phyloP scores from a whole-genome alignment of 257 asterid genomes.

The Orobanche coerulescens region DNA sequence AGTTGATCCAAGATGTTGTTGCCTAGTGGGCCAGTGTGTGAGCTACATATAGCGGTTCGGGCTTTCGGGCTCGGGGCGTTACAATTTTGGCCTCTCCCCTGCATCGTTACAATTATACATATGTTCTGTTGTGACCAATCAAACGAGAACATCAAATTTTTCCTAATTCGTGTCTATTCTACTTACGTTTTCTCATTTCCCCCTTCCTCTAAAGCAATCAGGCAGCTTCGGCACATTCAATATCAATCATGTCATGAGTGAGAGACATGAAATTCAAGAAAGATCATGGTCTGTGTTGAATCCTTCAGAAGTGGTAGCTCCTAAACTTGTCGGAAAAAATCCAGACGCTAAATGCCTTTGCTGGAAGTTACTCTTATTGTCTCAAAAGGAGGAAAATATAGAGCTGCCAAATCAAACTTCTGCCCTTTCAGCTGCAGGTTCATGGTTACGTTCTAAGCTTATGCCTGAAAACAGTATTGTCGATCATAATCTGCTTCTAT shows the following conservation, averaged over 20 bases:
- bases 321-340: constrained; percentile 48
- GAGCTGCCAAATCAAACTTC: constrained; percentile 26
- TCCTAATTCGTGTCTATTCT: constrained; percentile 2
- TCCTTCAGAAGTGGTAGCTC: constrained; percentile 65
- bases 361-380: constrained; percentile 74
- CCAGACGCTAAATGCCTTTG: constrained; percentile 72
- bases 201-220: constrained; percentile 38
- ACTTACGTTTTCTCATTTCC: constrained; percentile 9
- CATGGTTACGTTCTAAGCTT: constrained; percentile 82
- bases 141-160: background rate
- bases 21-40: too few relatives aligned
- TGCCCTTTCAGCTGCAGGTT: constrained; percentile 30
- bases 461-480: constrained; percentile 33
- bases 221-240: constrained; percentile 35
- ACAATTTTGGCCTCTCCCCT: too few relatives aligned
- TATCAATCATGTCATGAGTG: constrained; percentile 53
- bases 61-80: too few relatives aligned
- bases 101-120: background rate
- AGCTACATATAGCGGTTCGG: too few relatives aligned
- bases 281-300: constrained; percentile 69
- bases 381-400: constrained; percentile 33
- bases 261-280: constrained; percentile 53
- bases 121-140: background rate
- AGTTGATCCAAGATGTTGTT: too few relatives aligned
- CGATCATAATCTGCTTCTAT: constrained; percentile 36